These are phyloP conservation scores for Theobroma grandiflorum DNA, from an alignment of 441 rosid species.

Conservation along the genomic window DNA sequence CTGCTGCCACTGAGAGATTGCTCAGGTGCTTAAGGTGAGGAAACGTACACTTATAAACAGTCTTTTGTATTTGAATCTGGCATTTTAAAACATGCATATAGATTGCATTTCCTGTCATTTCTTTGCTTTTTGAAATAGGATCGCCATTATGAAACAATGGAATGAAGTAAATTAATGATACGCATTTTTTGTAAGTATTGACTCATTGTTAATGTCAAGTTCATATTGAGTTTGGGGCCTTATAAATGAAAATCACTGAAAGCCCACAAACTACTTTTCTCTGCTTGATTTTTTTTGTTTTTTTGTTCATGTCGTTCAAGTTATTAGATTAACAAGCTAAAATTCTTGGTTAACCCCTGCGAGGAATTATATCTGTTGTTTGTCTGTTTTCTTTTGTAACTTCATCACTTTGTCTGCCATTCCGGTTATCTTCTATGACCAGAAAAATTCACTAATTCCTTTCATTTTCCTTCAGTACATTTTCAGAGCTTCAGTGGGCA, in stretches of 20 bases:
- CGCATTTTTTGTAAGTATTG: neutral
- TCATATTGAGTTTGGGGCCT: neutral
- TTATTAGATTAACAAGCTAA: neutral
- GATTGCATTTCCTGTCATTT: too few species aligned
- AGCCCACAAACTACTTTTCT: neutral
- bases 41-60: neutral
- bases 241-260: neutral
- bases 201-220: neutral
- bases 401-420: neutral
- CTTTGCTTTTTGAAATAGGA: neutral
- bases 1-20: conserved; percentile 70
- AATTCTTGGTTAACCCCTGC: neutral
- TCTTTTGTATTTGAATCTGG: too few species aligned
- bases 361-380: neutral
- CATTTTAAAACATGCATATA: too few species aligned
- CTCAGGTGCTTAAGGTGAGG: conserved; percentile 74
- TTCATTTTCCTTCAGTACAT: conserved; percentile 45
- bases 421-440: neutral
- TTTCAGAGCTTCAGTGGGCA: conserved; percentile 62
- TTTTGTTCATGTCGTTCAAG: neutral
- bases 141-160: neutral
- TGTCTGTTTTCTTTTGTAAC: neutral
- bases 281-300: neutral
- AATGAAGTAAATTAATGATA: neutral
- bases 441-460: neutral